A percentile compares a stretch with the other conserved stretches of the same genome.
These are phyloP conservation scores for Leishmania gerbilli DNA, from an alignment of 208 protist genomes.

Conservation along the genomic window DNA sequence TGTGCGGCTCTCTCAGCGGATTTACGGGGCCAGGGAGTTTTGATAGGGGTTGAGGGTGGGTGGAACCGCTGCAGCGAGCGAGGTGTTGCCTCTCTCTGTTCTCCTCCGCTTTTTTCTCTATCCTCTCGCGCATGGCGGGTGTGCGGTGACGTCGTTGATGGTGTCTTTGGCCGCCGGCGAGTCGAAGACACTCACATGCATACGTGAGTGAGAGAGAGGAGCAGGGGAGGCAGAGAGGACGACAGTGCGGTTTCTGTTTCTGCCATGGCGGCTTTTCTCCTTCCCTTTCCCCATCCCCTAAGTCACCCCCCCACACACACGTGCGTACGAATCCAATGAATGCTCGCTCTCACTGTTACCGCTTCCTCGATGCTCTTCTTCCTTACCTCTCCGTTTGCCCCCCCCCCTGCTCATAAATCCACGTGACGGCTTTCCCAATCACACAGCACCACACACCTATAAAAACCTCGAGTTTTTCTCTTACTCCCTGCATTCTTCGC, in stretches of 20 bases:
- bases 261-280: not conserved
- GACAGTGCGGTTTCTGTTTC: not conserved
- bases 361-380: constrained; percentile 4
- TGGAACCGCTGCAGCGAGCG: not conserved
- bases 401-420: not conserved
- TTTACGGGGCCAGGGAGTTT: not conserved
- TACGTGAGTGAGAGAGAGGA: not conserved
- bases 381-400: not conserved
- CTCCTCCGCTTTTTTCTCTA: constrained; percentile 4
- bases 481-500: not conserved
- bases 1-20: not conserved
- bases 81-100: not conserved
- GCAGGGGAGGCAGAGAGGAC: not conserved
- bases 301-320: not conserved
- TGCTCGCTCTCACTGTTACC: constrained; percentile 5
- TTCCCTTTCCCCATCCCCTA: not conserved
- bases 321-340: constrained; percentile 1
- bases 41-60: not conserved
- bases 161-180: not conserved
- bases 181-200: too few relatives aligned
- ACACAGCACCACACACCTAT: not conserved
- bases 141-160: not conserved
- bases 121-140: not conserved
- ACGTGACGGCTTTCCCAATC: not conserved
- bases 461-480: not conserved